These are phyloP conservation scores for Pestalotiopsis sp. DNA, from an alignment of 2,329 filamentous ascomycete genomes.

Conservation along the genomic window DNA sequence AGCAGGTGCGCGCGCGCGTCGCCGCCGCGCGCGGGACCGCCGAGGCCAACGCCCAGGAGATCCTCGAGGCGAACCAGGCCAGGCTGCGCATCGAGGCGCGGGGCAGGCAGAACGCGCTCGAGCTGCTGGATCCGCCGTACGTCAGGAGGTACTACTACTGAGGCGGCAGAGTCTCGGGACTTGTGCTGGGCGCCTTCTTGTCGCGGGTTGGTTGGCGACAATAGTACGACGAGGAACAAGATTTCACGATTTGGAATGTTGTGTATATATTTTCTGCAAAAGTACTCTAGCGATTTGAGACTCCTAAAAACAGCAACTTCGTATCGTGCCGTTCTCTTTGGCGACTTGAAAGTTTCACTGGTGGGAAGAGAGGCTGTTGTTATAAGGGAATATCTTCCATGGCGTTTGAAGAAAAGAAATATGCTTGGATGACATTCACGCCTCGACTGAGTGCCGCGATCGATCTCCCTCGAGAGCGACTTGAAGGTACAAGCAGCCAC, in stretches of 20 bases:
- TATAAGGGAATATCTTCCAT: not conserved
- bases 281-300: not conserved
- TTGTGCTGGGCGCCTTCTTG: not conserved
- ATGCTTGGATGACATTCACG: not conserved
- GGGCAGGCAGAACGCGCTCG: conserved; percentile 6
- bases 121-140: not conserved
- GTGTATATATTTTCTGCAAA: not conserved
- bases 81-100: not conserved
- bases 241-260: not conserved
- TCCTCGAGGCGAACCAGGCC: conserved; percentile 5
- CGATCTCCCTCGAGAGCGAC: not conserved
- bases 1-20: conserved; percentile 6
- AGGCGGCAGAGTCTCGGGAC: not conserved
- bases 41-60: conserved; percentile 10
- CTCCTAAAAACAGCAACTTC: not conserved
- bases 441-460: not conserved
- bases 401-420: not conserved
- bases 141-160: conserved; percentile 3
- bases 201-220: not conserved
- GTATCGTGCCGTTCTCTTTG: not conserved
- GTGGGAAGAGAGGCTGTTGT: not conserved
- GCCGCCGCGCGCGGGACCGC: conserved; percentile 1
- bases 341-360: not conserved
- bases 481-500: not conserved
- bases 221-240: not conserved